Base-by-base conservation (phyloP, 169 alveolate genomes). In the Eimeria maxima region DNA sequence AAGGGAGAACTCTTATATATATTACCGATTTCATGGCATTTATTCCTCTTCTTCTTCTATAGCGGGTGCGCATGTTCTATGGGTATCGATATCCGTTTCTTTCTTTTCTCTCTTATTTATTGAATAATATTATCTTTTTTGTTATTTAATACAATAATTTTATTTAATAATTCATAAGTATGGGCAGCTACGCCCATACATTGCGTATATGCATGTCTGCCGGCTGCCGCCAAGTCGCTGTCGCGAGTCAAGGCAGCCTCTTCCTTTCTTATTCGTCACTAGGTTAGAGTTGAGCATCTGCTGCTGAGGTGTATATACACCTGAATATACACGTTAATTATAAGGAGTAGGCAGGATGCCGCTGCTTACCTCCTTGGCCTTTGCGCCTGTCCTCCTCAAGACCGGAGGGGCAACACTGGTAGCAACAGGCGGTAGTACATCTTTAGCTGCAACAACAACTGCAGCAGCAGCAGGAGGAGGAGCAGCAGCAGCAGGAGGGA, bases 331-430 rank as follows among this genome's bases (percentile, higher is more conserved):
- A 50, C 10, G 44, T 13, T n/a, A 29, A 24, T 10, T 2, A 4
- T 38, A 20, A 11, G 57, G 20, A 71, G 14, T n/a, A n/a, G 33
- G 44, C 90, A 47, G 42, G 53, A 80, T 80, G 90, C 90, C 90
- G 90, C 90, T 80, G 44, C 67, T 80, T 22, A 47, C 90, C 7
- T 80, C 90, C 7, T 60, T 80, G 47, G 90, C 69, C 65, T 50
- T 80, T n/a, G 90, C 90, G 38, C 90, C 90, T 22, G 45, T 80
- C 69, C 69, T 47, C 14, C 69, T 80, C 20, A 80, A 80, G 69
- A 80, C 90, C 42, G 90, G 90, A 22, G 90, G 90, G 24, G 90
- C 69, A 22, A 6, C 69, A 4, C 22, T 80, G 45, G 69, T 71
- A 6, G 11, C 71, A 42, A 22, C 65, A n/a, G 47, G 60, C n/a